These are phyloP conservation scores for Zygoascus sp. DNA, from an alignment of 1,139 yeast species.

Conservation along the genomic window DNA sequence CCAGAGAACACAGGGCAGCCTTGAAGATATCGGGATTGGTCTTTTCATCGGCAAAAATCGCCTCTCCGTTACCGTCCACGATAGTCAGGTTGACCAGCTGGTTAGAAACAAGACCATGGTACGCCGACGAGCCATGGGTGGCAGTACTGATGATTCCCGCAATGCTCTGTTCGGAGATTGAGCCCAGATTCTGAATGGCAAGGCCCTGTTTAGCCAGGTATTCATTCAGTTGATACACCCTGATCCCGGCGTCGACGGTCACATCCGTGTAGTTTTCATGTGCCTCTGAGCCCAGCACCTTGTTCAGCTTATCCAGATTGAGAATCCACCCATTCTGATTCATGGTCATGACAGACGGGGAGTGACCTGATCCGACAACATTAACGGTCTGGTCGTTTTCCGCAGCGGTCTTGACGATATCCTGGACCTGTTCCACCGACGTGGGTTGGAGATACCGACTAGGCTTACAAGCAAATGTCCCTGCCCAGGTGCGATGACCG, in stretches of 20 bases:
- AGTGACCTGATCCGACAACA: conserved; percentile 92
- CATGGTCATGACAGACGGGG: conserved; percentile 90
- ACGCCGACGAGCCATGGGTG: conserved; percentile 92
- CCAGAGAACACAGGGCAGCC: conserved; percentile 84
- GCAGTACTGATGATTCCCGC: conserved; percentile 97
- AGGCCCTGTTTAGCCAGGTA: conserved; percentile 57
- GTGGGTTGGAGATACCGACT: conserved; percentile 74
- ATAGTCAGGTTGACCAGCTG: conserved; percentile 71
- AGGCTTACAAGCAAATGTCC: conserved; percentile 75
- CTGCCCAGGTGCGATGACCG: conserved; percentile 81
- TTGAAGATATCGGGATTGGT: conserved; percentile 67
- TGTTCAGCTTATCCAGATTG: conserved; percentile 71
- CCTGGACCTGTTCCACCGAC: conserved; percentile 56
- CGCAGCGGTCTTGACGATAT: conserved; percentile 63
- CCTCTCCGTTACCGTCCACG: conserved; percentile 65
- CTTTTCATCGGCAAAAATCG: conserved; percentile 63
- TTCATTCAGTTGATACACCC: conserved; percentile 74
- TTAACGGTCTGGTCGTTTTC: conserved; percentile 60
- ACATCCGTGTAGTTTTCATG: conserved; percentile 75
- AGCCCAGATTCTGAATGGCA: conserved; percentile 88
- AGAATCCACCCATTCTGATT: conserved; percentile 77
- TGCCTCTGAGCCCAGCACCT: conserved; percentile 40
- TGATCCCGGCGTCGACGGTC: conserved; percentile 87
- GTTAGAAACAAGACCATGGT: conserved; percentile 84
- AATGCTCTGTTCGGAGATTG: conserved; percentile 87